A percentile compares a stretch with the other conserved stretches of the same genome.
Evolutionary conservation across 140 eudicot genomes (phyloP).

Genomic region (Stevia rebaudiana): DNA sequence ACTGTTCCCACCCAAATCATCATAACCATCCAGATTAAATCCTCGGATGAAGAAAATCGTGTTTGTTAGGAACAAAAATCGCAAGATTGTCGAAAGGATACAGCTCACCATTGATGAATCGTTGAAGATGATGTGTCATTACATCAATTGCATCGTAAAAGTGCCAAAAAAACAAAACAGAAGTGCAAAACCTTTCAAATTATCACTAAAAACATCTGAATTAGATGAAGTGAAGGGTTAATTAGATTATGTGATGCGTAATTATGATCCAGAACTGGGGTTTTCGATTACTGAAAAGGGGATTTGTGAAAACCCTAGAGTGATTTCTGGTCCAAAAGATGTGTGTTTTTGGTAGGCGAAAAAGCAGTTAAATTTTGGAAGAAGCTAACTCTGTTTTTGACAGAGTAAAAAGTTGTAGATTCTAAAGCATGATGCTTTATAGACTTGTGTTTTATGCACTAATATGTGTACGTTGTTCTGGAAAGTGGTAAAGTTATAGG

Average conservation of each 20-base stretch:
- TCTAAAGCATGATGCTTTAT: background rate
- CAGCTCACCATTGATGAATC: slow-evolving; percentile 25
- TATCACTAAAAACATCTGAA: slow-evolving; percentile 8
- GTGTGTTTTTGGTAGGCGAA: slow-evolving; percentile 30
- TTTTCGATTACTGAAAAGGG: slow-evolving; percentile 9
- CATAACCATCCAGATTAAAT: slow-evolving; percentile 17
- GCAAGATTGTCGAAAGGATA: slow-evolving; percentile 3
- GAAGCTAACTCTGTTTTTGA: slow-evolving; percentile 15
- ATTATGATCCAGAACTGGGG: slow-evolving; percentile 5
- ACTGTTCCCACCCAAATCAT: slow-evolving; percentile 4
- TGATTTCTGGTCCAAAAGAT: slow-evolving; percentile 25
- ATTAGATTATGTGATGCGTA: slow-evolving; percentile 9
- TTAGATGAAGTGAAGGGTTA: slow-evolving; percentile 8
- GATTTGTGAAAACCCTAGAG: slow-evolving; percentile 25
- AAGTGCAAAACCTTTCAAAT: background rate
- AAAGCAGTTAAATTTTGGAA: slow-evolving; percentile 34
- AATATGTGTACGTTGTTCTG: background rate
- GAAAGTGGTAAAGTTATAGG: background rate
- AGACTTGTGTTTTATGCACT: background rate
- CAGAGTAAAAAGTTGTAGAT: background rate
- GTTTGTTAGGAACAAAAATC: slow-evolving; percentile 16
- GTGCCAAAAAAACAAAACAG: background rate
- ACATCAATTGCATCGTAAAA: slow-evolving; percentile 32
- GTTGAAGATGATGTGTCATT: slow-evolving; percentile 29
- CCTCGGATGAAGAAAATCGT: background rate